Base-by-base conservation (phyloP, 352 stramenopile genomes). In the Peronospora farinosa region DNA sequence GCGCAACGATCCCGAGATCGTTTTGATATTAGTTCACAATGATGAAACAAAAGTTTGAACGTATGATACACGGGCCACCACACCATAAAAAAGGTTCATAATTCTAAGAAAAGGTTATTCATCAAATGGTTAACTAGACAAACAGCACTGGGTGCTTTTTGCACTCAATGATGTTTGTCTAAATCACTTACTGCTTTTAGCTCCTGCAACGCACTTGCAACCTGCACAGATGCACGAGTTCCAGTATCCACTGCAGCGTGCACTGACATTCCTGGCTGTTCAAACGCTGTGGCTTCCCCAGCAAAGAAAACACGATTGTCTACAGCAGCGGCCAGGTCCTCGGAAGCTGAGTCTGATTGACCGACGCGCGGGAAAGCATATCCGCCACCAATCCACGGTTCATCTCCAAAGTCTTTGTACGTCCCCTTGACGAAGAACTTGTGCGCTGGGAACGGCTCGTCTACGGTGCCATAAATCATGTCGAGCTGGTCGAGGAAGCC, bases 161-260 rank as follows among this genome's bases (percentile, higher is more conserved):
- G n/a, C n/a, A n/a, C n/a, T n/a, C n/a, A n/a, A n/a, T n/a, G n/a
- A n/a, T n/a, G n/a, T n/a, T n/a, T n/a, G n/a, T n/a, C 21, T 23
- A 23, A 4, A 4, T 23, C 21, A 23, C 27, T 31, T 31, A 2
- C 2, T 31, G 31, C 10, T 60, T 44, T 17, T 37, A 17, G 33
- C 23, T 54, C 45, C 40, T 62, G 35, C 16, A 91, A 57, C 15
- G 76, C 80, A 32, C 31, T 38, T 3, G 54, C 54, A 10, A 89
- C 78, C 52, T 92, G 59, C 2, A 31, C 47, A 1, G 81, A 78
- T 0, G 78, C 81, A n/a, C 81, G 76, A 15, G 69, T 78, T 17
- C 81, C 81, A 8, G 81, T 92, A 43, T 92, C 81, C 31, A 92
- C 79, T 5, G 81, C 78, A 47, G 78, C 84, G 53, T 92, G 81